phyloP scores from a whole-genome alignment of 2,329 filamentous ascomycete genomes.

The Fusarium scirpi region DNA sequence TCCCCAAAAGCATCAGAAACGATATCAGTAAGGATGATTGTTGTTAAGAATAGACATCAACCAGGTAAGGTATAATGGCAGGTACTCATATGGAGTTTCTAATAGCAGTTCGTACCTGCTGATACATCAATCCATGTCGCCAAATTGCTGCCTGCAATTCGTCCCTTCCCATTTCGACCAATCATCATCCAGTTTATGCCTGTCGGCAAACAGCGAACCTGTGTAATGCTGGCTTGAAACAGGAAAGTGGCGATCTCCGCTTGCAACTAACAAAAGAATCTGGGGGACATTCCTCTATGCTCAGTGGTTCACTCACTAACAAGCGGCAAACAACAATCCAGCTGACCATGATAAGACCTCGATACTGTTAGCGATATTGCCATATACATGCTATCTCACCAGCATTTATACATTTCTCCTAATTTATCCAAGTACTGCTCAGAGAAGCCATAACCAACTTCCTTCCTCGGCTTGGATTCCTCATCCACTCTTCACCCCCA shows the following conservation, averaged over 20 bases:
- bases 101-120: neutral
- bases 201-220: constrained; percentile 33
- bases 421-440: neutral
- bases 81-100: neutral
- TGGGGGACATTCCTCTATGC: constrained; percentile 25
- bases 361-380: neutral
- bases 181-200: constrained; percentile 7
- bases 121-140: neutral
- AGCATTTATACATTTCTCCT: neutral
- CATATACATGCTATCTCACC: neutral
- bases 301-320: constrained; percentile 24
- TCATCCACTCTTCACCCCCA: constrained; percentile 25
- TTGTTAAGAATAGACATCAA: neutral
- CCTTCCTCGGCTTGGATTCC: constrained; percentile 33
- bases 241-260: constrained; percentile 54
- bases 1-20: neutral
- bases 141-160: neutral
- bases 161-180: constrained; percentile 8
- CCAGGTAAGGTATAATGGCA: neutral
- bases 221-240: constrained; percentile 16
- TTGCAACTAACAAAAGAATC: constrained; percentile 23
- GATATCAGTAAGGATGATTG: neutral
- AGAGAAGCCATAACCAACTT: constrained; percentile 5
- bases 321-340: constrained; percentile 27
- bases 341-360: constrained; percentile 28